Evolutionary conservation across 345 rosid species (phyloP).

Genomic region (Erucastrum elatum): DNA sequence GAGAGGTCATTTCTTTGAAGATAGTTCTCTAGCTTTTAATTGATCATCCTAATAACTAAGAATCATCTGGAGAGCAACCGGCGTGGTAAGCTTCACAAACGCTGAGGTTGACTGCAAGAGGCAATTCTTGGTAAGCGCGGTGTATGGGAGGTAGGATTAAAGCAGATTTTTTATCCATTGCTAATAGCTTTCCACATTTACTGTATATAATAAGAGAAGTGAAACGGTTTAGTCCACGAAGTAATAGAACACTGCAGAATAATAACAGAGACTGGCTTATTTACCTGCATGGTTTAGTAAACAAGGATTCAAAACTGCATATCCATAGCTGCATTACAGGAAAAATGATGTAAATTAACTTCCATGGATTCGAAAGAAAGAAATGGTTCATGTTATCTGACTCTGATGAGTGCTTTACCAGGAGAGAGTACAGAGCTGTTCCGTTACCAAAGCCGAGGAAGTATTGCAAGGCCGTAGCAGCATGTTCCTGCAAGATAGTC

Average conservation of each 20-base stretch:
- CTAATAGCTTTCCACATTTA: constrained; percentile 64
- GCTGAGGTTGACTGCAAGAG: constrained; percentile 27
- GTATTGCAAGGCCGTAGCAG: constrained; percentile 71
- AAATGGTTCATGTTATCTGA: constrained; percentile 14
- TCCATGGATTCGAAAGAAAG: constrained; percentile 13
- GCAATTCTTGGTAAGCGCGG: constrained; percentile 47
- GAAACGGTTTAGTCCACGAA: constrained; percentile 3
- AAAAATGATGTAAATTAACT: constrained; percentile 8
- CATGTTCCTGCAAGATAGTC: constrained; percentile 66
- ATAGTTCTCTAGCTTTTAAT: neutral
- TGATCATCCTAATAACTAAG: constrained; percentile 16
- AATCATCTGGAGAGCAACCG: constrained; percentile 53
- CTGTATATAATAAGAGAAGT: constrained; percentile 43
- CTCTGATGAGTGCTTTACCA: constrained; percentile 50
- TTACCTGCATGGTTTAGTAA: constrained; percentile 74
- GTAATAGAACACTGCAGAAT: neutral
- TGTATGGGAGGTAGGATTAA: constrained; percentile 58
- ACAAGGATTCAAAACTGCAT: constrained; percentile 73
- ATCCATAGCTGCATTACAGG: constrained; percentile 66
- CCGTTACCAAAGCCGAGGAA: constrained; percentile 59
- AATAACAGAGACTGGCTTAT: constrained; percentile 8
- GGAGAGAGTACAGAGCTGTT: constrained; percentile 62
- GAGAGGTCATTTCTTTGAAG: neutral
- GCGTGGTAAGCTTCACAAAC: constrained; percentile 50
- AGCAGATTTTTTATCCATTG: constrained; percentile 69